phyloP scores from a whole-genome alignment of 441 rosid genomes.

The Populus hybrid region DNA sequence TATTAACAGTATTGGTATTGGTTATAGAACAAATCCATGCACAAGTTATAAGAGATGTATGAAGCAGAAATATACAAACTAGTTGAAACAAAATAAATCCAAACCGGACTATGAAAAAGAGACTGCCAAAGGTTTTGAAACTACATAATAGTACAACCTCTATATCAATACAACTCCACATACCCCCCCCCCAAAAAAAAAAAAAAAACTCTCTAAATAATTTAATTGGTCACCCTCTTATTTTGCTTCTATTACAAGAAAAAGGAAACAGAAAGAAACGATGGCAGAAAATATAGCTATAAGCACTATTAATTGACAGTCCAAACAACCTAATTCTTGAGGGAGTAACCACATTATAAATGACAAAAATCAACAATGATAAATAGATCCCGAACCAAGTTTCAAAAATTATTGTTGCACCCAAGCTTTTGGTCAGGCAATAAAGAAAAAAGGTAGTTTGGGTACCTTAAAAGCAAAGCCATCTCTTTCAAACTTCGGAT shows the following conservation, averaged over 20 bases:
- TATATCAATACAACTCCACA: background rate
- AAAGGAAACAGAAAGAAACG: background rate
- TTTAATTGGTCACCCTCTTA: background rate
- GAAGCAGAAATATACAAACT: background rate
- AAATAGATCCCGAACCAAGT: background rate
- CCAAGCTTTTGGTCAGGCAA: background rate
- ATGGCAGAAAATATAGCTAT: background rate
- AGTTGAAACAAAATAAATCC: background rate
- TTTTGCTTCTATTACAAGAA: background rate
- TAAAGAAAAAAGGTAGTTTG: background rate
- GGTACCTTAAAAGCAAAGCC: conserved; percentile 84
- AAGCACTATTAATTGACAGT: background rate
- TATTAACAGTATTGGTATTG: background rate
- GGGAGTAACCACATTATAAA: background rate
- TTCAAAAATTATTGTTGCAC: background rate
- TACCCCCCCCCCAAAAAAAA: background rate
- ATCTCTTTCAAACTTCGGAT: conserved; percentile 93
- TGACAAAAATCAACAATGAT: background rate
- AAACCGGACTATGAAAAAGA: background rate
- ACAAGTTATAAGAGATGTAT: background rate
- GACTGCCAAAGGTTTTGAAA: background rate
- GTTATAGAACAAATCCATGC: background rate
- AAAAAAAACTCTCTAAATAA: background rate
- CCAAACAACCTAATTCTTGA: background rate
- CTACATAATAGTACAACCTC: background rate